Percentiles rank a stretch among this genome's conserved stretches.
phyloP scores from a whole-genome alignment of 2,329 filamentous ascomycete genomes.

The Pyricularia pennisetigena region DNA sequence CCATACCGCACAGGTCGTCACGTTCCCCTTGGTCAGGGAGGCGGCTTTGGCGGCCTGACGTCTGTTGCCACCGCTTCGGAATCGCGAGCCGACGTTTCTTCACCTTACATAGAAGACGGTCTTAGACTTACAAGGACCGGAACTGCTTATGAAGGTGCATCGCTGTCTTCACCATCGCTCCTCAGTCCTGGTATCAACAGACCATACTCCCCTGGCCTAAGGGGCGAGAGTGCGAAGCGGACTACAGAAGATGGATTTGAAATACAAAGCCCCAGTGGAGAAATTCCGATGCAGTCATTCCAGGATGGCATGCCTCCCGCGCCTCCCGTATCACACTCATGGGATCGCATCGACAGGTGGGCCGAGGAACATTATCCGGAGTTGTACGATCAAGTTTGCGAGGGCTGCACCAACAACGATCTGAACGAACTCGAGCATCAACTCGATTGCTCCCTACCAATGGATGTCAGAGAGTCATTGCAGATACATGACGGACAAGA shows the following conservation, averaged over 20 bases:
- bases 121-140: slow-evolving; percentile 31
- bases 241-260: slow-evolving; percentile 60
- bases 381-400: slow-evolving; percentile 84
- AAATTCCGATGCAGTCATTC: slow-evolving; percentile 96
- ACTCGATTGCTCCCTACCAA: slow-evolving; percentile 84
- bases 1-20: slow-evolving; percentile 87
- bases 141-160: slow-evolving; percentile 47
- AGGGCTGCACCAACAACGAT: slow-evolving; percentile 87
- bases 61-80: slow-evolving; percentile 84
- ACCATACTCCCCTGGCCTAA: slow-evolving; percentile 84
- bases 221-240: slow-evolving; percentile 63
- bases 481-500: slow-evolving; percentile 95
- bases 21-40: slow-evolving; percentile 65
- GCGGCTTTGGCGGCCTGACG: slow-evolving; percentile 70
- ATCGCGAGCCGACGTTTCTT: slow-evolving; percentile 75
- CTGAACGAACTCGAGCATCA: slow-evolving; percentile 95
- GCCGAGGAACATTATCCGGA: slow-evolving; percentile 92
- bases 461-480: slow-evolving; percentile 87
- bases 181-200: slow-evolving; percentile 45
- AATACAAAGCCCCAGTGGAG: slow-evolving; percentile 57
- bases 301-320: slow-evolving; percentile 83
- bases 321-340: slow-evolving; percentile 80
- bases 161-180: slow-evolving; percentile 34
- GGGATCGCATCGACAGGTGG: slow-evolving; percentile 91
- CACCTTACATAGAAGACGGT: slow-evolving; percentile 67